Base-by-base conservation (phyloP, 345 rosid species). In the Barbarea vulgaris region DNA sequence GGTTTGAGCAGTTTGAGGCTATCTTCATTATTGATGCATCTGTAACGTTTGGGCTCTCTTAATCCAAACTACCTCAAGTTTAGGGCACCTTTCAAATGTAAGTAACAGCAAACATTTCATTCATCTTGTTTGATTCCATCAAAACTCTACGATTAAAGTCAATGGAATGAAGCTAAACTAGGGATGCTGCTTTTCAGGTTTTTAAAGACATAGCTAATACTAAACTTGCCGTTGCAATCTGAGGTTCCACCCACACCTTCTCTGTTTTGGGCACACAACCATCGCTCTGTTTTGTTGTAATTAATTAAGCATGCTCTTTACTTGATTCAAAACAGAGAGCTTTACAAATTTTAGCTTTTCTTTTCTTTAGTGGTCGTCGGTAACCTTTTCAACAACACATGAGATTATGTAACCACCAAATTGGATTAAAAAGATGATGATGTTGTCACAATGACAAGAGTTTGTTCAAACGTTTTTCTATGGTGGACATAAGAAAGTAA, bases 1-100 rank as follows among this genome's bases (percentile, higher is more conserved):
- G 85, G 41, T 78, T 83, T 42, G 79, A 30, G 66, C 89, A 93
- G 7, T 76, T 79, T 31, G 75, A 76, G 1, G 95, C 92, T 54
- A 93, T 79, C 44, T 69, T 87, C 42, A 74, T 47, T 80, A 90
- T 79, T 6, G 93, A 87, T 41, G 82, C 85, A 75, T 90, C 96
- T 1, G 88, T 90, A 22, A 83, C 87, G 52, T 76, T 84, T 3
- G 75, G 89, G 47, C 88, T 81, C 91, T 87, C 82, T 82, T 86
- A 41, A 86, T 83, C 15, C 88, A 88, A 55, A 90, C 87, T 34
- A 85, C 81, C 70, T 77, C 22, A 21, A 93, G 86, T 33, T 83
- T 86, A 15, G 70, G 77, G 12, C 70, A 73, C 42, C 64, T 72
- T 5, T 3, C 8, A 52, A 34, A 36, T 72, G 51, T 1, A 44